phyloP scores from a whole-genome alignment of 345 rosid species.

The Dimocarpus longan region DNA sequence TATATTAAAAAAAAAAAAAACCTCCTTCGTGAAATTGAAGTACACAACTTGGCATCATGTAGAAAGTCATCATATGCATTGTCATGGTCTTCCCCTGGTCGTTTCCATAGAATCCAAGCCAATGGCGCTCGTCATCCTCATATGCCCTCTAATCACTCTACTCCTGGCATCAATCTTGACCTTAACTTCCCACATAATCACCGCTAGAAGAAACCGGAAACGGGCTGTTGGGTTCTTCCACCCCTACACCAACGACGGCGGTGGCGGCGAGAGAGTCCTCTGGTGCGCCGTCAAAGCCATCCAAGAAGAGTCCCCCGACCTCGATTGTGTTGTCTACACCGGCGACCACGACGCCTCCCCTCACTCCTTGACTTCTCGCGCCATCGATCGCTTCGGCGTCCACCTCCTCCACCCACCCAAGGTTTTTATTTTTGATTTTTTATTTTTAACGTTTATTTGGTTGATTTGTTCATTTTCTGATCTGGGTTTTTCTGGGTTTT shows the following conservation, averaged over 20 bases:
- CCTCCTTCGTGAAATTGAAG: not conserved
- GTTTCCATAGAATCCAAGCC: not conserved
- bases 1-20: no score
- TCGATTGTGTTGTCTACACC: constrained; percentile 68
- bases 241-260: constrained; percentile 95
- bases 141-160: constrained; percentile 37
- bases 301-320: constrained; percentile 72
- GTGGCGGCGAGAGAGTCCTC: constrained; percentile 95
- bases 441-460: not conserved
- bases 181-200: constrained; percentile 41
- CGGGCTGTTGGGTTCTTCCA: constrained; percentile 88
- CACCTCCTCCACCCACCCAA: constrained; percentile 62
- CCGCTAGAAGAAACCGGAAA: constrained; percentile 39
- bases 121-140: constrained; percentile 47
- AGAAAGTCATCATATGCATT: not conserved
- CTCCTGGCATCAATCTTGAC: constrained; percentile 41
- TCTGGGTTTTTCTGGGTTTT: not conserved
- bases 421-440: constrained; percentile 36
- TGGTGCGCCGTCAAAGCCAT: constrained; percentile 97
- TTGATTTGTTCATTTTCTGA: not conserved
- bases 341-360: constrained; percentile 81
- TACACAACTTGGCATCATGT: not conserved
- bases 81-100: not conserved
- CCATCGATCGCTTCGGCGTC: constrained; percentile 85
- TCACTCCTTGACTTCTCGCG: constrained; percentile 58